Evolutionary conservation across 805 yeast genomes (phyloP).

Genomic region (Pichia rugopelliculosa): DNA sequence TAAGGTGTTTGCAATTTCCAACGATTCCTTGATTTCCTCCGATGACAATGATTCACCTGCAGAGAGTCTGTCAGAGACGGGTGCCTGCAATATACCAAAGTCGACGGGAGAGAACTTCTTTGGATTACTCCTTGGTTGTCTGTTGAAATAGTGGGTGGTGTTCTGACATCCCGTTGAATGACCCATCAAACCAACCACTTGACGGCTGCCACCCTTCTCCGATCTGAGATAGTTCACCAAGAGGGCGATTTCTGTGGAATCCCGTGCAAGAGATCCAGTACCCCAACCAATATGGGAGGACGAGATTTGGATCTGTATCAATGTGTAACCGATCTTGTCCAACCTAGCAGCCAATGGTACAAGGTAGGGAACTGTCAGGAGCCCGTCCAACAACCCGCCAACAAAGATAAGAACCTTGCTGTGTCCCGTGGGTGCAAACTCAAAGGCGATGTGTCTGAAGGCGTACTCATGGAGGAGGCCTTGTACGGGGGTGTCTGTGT

Average conservation of each 20-base stretch:
- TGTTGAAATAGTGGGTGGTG: conserved; percentile 51
- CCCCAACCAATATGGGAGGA: conserved; percentile 75
- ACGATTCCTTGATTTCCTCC: conserved; percentile 14
- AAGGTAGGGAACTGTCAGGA: conserved; percentile 42
- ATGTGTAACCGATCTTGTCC: conserved; percentile 43
- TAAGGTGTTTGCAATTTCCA: conserved; percentile 31
- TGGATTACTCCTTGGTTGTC: conserved; percentile 17
- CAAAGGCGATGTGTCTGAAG: conserved; percentile 45
- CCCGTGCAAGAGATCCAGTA: conserved; percentile 51
- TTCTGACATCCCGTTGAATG: conserved; percentile 88
- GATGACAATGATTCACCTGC: conserved; percentile 14
- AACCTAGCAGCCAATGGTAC: conserved; percentile 27
- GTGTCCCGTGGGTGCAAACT: conserved; percentile 31
- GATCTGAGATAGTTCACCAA: conserved; percentile 50
- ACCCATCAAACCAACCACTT: conserved; percentile 60
- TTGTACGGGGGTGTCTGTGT: conserved; percentile 10
- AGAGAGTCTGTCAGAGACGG: conserved; percentile 61
- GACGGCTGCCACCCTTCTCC: conserved; percentile 35
- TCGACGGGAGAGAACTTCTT: conserved; percentile 28
- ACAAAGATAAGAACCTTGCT: conserved; percentile 57
- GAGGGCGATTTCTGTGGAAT: conserved; percentile 46
- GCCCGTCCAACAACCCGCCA: conserved; percentile 68
- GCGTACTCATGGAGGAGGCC: conserved; percentile 45
- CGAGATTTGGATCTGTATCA: conserved; percentile 48
- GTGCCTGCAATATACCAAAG: conserved; percentile 66